phyloP scores from a whole-genome alignment of 768 basidiomycete genomes.

The Rhodotorula taiwanensis region DNA sequence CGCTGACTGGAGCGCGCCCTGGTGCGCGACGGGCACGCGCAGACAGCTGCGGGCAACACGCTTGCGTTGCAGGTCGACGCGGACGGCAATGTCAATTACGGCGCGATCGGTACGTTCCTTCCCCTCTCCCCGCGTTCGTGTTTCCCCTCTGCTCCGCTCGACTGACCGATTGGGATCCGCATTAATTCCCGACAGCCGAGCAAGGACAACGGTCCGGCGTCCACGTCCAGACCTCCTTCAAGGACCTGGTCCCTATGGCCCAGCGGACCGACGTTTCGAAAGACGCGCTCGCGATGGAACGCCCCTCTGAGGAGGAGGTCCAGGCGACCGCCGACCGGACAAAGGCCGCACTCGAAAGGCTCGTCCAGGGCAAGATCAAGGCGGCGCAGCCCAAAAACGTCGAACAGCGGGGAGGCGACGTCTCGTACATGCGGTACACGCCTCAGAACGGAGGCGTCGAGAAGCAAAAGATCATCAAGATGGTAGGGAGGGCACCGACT shows the following conservation, averaged over 20 bases:
- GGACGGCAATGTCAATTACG: constrained; percentile 93
- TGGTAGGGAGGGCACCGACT: constrained; percentile 54
- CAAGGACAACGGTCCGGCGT: constrained; percentile 86
- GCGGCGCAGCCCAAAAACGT: constrained; percentile 96
- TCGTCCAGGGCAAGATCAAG: constrained; percentile 93
- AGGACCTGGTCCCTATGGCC: constrained; percentile 86
- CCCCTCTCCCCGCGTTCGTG: neutral
- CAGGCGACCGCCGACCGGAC: constrained; percentile 87
- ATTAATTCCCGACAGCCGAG: constrained; percentile 51
- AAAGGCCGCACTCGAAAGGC: constrained; percentile 79
- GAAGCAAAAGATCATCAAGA: constrained; percentile 96
- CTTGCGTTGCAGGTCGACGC: constrained; percentile 92
- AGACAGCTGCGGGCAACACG: constrained; percentile 89
- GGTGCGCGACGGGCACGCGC: neutral
- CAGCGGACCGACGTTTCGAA: constrained; percentile 83
- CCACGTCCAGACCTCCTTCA: constrained; percentile 88
- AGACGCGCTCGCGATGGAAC: constrained; percentile 66
- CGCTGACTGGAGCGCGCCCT: constrained; percentile 6
- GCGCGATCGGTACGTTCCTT: constrained; percentile 59
- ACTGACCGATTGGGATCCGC: neutral
- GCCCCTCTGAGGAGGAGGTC: constrained; percentile 89
- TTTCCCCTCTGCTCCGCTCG: neutral
- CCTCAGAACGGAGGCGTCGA: constrained; percentile 58
- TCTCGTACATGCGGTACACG: constrained; percentile 90
- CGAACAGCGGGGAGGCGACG: constrained; percentile 62